Percentiles rank a stretch among this genome's conserved stretches.
Evolutionary conservation across 176 grass and related monocot genomes (phyloP).

Genomic region (Avena sativa): DNA sequence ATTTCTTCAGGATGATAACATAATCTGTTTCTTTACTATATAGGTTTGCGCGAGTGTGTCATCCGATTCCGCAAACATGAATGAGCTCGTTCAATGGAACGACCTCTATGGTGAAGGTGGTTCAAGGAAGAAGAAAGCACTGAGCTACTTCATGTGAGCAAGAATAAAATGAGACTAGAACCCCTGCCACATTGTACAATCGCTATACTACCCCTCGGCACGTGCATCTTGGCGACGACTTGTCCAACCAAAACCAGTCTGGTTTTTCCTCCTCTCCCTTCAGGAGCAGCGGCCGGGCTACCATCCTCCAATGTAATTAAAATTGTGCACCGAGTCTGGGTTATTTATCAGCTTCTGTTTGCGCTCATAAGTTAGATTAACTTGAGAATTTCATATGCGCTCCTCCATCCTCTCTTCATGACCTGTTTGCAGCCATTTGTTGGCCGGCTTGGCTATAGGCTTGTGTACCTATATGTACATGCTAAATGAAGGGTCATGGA

Average conservation of each 20-base stretch:
- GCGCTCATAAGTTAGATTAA: constrained; percentile 20
- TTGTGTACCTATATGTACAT: constrained; percentile 63
- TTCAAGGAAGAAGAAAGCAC: constrained; percentile 91
- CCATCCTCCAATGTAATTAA: constrained; percentile 55
- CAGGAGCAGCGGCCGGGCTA: constrained; percentile 30
- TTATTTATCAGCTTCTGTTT: constrained; percentile 54
- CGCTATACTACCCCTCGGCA: constrained; percentile 42
- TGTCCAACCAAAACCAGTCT: constrained; percentile 46
- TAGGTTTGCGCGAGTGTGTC: constrained; percentile 97
- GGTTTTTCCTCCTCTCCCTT: constrained; percentile 50
- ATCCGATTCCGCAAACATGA: constrained; percentile 94
- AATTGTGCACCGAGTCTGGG: constrained; percentile 45
- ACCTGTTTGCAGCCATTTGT: constrained; percentile 41
- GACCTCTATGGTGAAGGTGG: constrained; percentile 98
- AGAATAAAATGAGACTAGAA: constrained; percentile 39
- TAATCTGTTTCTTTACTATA: constrained; percentile 7
- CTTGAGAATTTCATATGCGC: constrained; percentile 27
- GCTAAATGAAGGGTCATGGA: constrained; percentile 46
- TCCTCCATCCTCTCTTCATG: neutral
- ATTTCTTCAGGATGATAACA: neutral
- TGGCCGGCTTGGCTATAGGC: constrained; percentile 48
- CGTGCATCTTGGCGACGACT: constrained; percentile 23
- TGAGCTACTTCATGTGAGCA: constrained; percentile 98
- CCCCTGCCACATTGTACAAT: constrained; percentile 52
- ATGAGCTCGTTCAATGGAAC: constrained; percentile 94